Evolutionary conservation across 2,329 filamentous ascomycete genomes (phyloP).

Genomic region (Hypocreales sp.): DNA sequence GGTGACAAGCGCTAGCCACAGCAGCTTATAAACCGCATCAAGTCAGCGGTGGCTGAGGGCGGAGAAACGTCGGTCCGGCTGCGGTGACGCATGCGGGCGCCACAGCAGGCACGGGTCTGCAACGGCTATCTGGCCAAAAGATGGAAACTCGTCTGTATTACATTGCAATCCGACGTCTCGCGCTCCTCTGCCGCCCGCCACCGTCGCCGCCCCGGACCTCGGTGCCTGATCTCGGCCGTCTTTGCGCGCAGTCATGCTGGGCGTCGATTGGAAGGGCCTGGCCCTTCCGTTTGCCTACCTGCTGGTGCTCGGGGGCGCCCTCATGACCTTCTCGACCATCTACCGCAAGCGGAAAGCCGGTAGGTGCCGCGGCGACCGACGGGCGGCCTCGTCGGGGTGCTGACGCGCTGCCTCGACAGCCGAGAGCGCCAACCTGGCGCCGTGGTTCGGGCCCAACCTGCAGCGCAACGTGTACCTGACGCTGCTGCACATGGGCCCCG

Average conservation of each 20-base stretch:
- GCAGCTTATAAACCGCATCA: too few relatives aligned
- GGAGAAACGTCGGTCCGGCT: slow-evolving; percentile 6
- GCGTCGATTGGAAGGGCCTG: slow-evolving; percentile 68
- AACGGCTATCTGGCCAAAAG: slow-evolving; percentile 8
- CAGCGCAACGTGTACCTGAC: slow-evolving; percentile 92
- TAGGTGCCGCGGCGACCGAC: too few relatives aligned
- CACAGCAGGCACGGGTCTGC: too few relatives aligned
- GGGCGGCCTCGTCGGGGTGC: too few relatives aligned
- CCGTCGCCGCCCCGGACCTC: not conserved
- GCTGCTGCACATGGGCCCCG: slow-evolving; percentile 63
- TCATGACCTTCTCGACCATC: slow-evolving; percentile 82
- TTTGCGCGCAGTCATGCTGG: slow-evolving; percentile 3
- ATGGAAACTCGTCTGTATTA: too few relatives aligned
- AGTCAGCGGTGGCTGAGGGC: too few relatives aligned
- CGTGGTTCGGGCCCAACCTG: slow-evolving; percentile 86
- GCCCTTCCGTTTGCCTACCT: slow-evolving; percentile 82
- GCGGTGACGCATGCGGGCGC: too few relatives aligned
- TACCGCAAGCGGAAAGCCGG: slow-evolving; percentile 85
- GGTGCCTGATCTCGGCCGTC: too few relatives aligned
- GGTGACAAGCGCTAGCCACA: not conserved
- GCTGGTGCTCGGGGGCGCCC: slow-evolving; percentile 68
- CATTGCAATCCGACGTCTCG: too few relatives aligned
- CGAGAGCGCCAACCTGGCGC: slow-evolving; percentile 70
- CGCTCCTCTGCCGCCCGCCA: not conserved
- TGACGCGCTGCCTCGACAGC: too few relatives aligned